Evolutionary conservation across 2,329 filamentous ascomycete genomes (phyloP), one percentile per base, ranked within the genome.

Genomic region (Clonostachys chloroleuca): DNA sequence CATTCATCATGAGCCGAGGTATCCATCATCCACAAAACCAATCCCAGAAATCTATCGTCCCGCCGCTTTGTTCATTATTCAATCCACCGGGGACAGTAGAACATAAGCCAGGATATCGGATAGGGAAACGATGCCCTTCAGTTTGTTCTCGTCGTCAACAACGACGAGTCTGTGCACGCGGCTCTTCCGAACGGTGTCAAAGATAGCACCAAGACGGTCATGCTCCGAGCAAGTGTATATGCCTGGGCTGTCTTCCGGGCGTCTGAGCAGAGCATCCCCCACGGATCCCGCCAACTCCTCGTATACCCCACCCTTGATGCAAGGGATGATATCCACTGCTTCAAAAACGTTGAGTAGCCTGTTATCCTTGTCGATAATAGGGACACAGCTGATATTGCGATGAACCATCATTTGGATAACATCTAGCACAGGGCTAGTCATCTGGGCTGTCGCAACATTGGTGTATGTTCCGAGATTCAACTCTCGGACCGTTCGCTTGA

Each of bases 51-150:
- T 30, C 24, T 30, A 30, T 30, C 24, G 24, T 30, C 24, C 24
- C 8, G 24, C 24, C 24, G 24, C 24, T 30, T 30, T 10, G 24
- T 30, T 30, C 24, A 10, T 30, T 9, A 30, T 10, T 30, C 24
- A 30, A 30, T 18, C 42, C 30, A 89, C 86, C 45, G 89, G 89
- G 56, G 89, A 80, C 18, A 96, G 76, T 53, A 99, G 75, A 46
- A 96, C 89, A 64, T 99, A 96, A 60, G 95, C 91, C 55, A 99
- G 80, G 55, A 99, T 96, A 68, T 99, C 94, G 49, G 92, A 97
- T 47, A 99, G 75, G 7, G 92, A 96, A 50, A 99, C 84, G 47
- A 99, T 83, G 42, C 94, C 94, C 64, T 86, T 88, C 47, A 99
- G 81, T 56, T 85, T 84, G 62, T 85, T 89, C 45, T 92, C 81